Evolutionary conservation across 345 rosid species (phyloP).

Genomic region (Eucalyptus pumila): DNA sequence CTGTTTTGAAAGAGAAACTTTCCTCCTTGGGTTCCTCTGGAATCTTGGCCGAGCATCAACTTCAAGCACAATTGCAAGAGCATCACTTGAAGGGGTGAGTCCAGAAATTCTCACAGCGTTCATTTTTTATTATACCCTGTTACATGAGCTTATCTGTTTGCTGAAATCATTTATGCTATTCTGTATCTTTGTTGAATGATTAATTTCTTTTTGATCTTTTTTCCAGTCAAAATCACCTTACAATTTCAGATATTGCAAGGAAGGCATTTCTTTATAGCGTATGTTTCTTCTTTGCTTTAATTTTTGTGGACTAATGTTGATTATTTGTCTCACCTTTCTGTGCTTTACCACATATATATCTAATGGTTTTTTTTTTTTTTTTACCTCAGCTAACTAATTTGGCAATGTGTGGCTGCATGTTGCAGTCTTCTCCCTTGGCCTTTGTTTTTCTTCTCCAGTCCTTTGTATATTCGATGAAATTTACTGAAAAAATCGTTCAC

Average conservation of each 20-base stretch:
- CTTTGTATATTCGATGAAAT: background rate
- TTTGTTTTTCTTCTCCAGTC: background rate
- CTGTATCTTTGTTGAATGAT: background rate
- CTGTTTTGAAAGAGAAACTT: slow-evolving; percentile 89
- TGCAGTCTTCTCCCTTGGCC: background rate
- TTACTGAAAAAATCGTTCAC: background rate
- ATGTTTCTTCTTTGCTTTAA: slow-evolving; percentile 8
- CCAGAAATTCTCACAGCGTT: background rate
- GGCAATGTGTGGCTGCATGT: background rate
- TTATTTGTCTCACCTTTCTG: background rate
- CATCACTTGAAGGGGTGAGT: slow-evolving; percentile 82
- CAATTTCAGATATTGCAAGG: slow-evolving; percentile 90
- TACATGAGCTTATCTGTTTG: background rate
- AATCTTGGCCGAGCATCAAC: slow-evolving; percentile 97
- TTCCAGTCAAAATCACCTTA: slow-evolving; percentile 72
- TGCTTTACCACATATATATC: background rate
- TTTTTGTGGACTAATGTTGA: background rate
- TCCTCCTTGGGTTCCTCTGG: slow-evolving; percentile 91
- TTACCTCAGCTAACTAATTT: background rate
- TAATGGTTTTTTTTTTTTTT: background rate
- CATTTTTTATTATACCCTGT: background rate
- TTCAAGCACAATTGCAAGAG: slow-evolving; percentile 91
- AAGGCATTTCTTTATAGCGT: slow-evolving; percentile 98
- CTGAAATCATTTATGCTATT: background rate
- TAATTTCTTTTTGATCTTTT: slow-evolving; percentile 3